phyloP scores from a whole-genome alignment of 2,329 filamentous ascomycete species.

The Colletotrichum coccodes region DNA sequence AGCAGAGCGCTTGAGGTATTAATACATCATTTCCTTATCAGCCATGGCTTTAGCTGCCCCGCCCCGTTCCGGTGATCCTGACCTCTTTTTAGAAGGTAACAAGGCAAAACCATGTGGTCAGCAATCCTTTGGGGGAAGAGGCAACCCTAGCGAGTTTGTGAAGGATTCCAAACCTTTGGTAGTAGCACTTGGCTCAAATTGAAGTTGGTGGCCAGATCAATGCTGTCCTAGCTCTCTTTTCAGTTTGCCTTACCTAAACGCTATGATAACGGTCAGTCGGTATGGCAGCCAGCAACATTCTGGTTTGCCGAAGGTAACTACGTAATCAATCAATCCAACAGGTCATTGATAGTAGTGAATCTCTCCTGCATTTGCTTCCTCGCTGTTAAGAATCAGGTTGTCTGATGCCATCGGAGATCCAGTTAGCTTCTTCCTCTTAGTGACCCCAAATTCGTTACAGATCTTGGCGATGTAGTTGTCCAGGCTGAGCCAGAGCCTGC shows the following conservation, averaged over 20 bases:
- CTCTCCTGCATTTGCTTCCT: not conserved
- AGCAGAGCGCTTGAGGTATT: not conserved
- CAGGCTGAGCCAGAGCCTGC: constrained; percentile 21
- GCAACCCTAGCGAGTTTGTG: not conserved
- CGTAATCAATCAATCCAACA: too few species aligned
- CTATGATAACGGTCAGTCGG: too few species aligned
- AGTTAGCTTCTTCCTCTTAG: not conserved
- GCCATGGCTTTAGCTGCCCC: not conserved
- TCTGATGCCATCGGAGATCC: not conserved
- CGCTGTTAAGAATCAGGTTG: not conserved
- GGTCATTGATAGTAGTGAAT: too few species aligned
- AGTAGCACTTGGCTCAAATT: not conserved
- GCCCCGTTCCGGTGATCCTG: not conserved
- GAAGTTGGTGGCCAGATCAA: not conserved
- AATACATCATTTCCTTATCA: not conserved
- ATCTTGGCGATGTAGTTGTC: constrained; percentile 29
- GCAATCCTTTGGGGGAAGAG: constrained; percentile 5
- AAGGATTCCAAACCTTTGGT: not conserved
- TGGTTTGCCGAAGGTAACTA: too few species aligned
- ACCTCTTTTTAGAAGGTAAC: constrained; percentile 16
- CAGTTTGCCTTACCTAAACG: not conserved
- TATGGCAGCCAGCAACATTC: too few species aligned
- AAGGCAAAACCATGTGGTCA: constrained; percentile 10
- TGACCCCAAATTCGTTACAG: not conserved
- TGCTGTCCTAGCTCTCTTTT: not conserved